Conservation (phyloP, 148 eudicot species). For the Chenopodium album region DNA sequence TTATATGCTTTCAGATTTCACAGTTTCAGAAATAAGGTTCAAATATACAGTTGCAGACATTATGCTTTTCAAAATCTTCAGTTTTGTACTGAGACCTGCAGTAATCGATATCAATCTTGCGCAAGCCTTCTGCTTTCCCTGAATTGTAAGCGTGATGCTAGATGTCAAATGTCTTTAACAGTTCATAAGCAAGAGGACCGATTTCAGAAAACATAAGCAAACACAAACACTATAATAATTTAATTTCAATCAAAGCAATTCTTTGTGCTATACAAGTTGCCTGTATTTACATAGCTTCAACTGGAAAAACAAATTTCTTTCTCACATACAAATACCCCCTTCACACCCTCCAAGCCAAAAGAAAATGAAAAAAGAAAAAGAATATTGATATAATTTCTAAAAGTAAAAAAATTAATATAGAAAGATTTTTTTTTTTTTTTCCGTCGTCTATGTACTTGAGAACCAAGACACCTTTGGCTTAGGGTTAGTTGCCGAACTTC, state of each 20-base stretch:
- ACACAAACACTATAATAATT: not conserved
- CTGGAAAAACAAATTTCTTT: slow-evolving; percentile 4
- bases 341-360: not conserved
- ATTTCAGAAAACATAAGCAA: not conserved
- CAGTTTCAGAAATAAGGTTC: too few species aligned
- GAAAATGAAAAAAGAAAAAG: not conserved
- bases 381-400: not conserved
- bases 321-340: slow-evolving; percentile 6
- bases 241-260: slow-evolving; percentile 18
- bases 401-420: not conserved
- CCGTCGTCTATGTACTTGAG: not conserved
- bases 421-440: not conserved
- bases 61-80: not conserved
- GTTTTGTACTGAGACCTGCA: not conserved
- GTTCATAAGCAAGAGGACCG: not conserved
- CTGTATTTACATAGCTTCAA: slow-evolving; percentile 16
- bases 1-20: not conserved
- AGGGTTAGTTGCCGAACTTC: slow-evolving; percentile 10
- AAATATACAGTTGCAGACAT: too few species aligned
- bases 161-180: not conserved
- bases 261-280: slow-evolving; percentile 27
- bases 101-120: too few species aligned
- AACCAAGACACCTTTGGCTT: slow-evolving; percentile 9
- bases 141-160: not conserved
- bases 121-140: not conserved